These are phyloP conservation scores for Schizophyllum commune DNA, from an alignment of 1,284 basidiomycete genomes.

Conservation along the genomic window DNA sequence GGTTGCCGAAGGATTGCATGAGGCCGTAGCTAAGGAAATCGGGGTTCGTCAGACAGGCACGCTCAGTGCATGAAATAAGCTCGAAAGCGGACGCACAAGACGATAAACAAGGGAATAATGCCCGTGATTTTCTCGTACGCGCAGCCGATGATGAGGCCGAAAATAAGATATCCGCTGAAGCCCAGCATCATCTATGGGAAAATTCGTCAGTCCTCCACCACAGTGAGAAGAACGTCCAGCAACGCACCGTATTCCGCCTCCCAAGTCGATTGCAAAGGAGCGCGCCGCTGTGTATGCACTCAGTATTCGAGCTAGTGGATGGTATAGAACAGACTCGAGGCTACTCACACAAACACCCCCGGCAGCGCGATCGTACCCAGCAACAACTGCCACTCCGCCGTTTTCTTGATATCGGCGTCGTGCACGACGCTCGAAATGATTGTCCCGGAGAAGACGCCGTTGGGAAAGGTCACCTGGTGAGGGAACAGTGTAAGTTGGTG, in stretches of 20 bases:
- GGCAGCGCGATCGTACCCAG: constrained; percentile 63
- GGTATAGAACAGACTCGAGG: constrained; percentile 2
- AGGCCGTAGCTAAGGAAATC: constrained; percentile 43
- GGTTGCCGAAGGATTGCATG: constrained; percentile 63
- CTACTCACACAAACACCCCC: constrained; percentile 36
- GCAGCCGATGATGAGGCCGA: constrained; percentile 60
- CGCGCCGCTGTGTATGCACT: constrained; percentile 33
- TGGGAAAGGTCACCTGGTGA: constrained; percentile 64
- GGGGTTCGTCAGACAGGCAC: no score
- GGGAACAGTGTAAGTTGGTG: constrained; percentile 19
- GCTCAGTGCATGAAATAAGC: no score
- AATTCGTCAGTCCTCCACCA: neutral
- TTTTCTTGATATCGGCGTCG: constrained; percentile 27
- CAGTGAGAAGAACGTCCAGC: neutral
- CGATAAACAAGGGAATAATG: constrained; percentile 59
- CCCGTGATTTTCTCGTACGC: constrained; percentile 61
- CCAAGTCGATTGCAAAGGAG: constrained; percentile 57
- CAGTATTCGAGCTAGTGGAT: neutral
- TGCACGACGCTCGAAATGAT: constrained; percentile 58
- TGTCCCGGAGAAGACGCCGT: constrained; percentile 59
- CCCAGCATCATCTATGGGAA: constrained; percentile 58
- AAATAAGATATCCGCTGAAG: constrained; percentile 66
- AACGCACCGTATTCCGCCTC: constrained; percentile 50
- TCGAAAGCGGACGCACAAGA: constrained; percentile 41
- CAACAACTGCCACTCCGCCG: constrained; percentile 67